phyloP scores from a whole-genome alignment of 345 rosid genomes.

The Camelina sativa region DNA sequence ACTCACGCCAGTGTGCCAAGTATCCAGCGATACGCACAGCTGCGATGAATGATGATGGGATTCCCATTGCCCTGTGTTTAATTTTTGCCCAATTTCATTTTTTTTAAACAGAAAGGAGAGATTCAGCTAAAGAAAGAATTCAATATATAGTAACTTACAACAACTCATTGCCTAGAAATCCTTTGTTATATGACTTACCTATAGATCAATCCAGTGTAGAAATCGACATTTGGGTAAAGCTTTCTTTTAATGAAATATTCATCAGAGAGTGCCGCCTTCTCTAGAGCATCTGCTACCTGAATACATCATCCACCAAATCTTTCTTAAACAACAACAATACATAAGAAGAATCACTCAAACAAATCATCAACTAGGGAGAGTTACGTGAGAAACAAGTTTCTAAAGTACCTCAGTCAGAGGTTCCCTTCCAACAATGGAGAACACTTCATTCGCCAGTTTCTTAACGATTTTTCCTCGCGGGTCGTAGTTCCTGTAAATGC shows the following conservation, averaged over 20 bases:
- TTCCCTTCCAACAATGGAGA: constrained; percentile 90
- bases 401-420: constrained; percentile 83
- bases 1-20: constrained; percentile 93
- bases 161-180: neutral
- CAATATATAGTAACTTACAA: too few relatives aligned
- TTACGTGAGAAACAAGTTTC: constrained; percentile 18
- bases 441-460: constrained; percentile 89
- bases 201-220: constrained; percentile 87
- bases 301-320: constrained; percentile 19
- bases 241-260: constrained; percentile 86
- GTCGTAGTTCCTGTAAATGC: constrained; percentile 91
- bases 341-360: neutral
- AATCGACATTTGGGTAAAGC: constrained; percentile 96
- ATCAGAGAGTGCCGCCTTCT: constrained; percentile 87
- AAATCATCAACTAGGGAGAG: neutral
- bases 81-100: neutral
- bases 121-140: neutral
- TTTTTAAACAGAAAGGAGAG: too few relatives aligned
- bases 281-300: constrained; percentile 90
- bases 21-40: constrained; percentile 92
- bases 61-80: constrained; percentile 77
- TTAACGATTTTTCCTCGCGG: constrained; percentile 84
- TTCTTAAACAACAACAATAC: constrained; percentile 7
- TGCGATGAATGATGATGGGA: constrained; percentile 53
- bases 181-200: constrained; percentile 51